Evolutionary conservation across 2,329 filamentous ascomycete genomes (phyloP), one percentile per base, ranked within the genome.

Genomic region (Tolypocladium ovalisporum): DNA sequence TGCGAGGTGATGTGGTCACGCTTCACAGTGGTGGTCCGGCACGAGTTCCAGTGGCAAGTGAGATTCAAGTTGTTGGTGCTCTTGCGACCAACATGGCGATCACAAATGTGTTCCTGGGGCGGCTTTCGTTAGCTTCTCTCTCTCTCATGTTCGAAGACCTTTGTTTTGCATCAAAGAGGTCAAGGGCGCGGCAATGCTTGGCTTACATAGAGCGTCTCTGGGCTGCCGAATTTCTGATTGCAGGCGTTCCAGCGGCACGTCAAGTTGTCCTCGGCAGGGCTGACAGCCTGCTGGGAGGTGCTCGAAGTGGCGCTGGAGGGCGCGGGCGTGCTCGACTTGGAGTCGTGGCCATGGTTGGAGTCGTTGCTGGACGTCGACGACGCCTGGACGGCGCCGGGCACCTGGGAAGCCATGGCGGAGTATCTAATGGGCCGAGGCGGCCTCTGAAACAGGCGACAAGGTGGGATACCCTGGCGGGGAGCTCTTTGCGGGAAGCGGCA

Each of bases 1-100:
- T 99, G 94, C 54, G 94, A 97, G 54, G 94, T 99, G 75, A 99
- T 99, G 77, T 99, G 94, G 68, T 97, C 94, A 67, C 94, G 90
- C 82, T 99, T 97, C 71, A 97, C 93, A 2, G 93, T 97, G 53
- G 92, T 97, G 27, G 93, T 97, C 62, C 91, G 86, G 78, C 94
- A 99, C 62, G 87, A 88, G 66, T 92, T 94, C 94, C 94, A 99
- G 71, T 95, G 90, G 76, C 94, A 99, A 56, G 91, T 97, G 71
- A 99, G 76, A 74, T 94, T 97, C 68, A 99, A 80, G 76, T 99
- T 99, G 79, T 97, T 97, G 70, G 94, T 99, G 78, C 90, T 96
- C 80, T 99, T 99, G 75, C 94, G 90, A 63, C 94, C 94, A 71
- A 99, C 92, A 79, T 99, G 94, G 69, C 91, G 90, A 73, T 97